A percentile compares a stretch with the other conserved stretches of the same genome.
Conservation (phyloP, 2,329 filamentous ascomycete genomes). For the Alternaria panax region DNA sequence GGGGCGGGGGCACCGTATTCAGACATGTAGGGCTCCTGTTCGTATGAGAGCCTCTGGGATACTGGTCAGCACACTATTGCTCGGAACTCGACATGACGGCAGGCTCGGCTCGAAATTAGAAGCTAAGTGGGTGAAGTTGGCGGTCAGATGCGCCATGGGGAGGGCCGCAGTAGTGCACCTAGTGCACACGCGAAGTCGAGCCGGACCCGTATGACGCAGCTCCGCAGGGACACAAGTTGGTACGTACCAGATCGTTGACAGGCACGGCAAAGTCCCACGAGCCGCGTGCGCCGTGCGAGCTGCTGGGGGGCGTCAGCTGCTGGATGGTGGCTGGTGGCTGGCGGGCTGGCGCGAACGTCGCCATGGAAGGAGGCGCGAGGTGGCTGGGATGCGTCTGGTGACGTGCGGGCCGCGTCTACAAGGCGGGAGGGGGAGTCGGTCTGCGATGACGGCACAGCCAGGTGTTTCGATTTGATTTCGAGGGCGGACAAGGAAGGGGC, state of each 20-base stretch:
- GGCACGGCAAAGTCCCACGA: slow-evolving; percentile 52
- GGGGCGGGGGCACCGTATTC: slow-evolving; percentile 38
- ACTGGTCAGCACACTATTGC: slow-evolving; percentile 29
- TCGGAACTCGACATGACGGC: slow-evolving; percentile 1
- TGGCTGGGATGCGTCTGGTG: slow-evolving; percentile 12
- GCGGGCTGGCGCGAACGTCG: slow-evolving; percentile 41
- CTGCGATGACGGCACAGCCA: no score
- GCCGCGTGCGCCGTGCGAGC: slow-evolving; percentile 48
- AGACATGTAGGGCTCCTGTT: slow-evolving; percentile 47
- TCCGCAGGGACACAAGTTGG: slow-evolving; percentile 5
- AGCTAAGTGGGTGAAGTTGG: slow-evolving; percentile 16
- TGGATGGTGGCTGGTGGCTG: slow-evolving; percentile 38
- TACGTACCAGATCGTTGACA: slow-evolving; percentile 47
- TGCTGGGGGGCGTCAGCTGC: slow-evolving; percentile 51
- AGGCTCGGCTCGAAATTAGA: slow-evolving; percentile 1
- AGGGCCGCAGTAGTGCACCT: slow-evolving; percentile 32
- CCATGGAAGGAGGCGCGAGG: slow-evolving; percentile 36
- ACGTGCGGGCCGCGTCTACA: slow-evolving; percentile 13
- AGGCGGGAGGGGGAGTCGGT: slow-evolving; percentile 1
- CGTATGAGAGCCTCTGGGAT: slow-evolving; percentile 38
- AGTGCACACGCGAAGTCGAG: slow-evolving; percentile 8
- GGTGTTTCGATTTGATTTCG: not conserved
- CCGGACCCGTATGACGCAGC: slow-evolving; percentile 22
- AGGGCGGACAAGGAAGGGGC: not conserved
- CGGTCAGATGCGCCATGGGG: slow-evolving; percentile 32